Evolutionary conservation across 257 asterid species (phyloP), one percentile per base, ranked within the genome.

Genomic region (Handroanthus guayacan): DNA sequence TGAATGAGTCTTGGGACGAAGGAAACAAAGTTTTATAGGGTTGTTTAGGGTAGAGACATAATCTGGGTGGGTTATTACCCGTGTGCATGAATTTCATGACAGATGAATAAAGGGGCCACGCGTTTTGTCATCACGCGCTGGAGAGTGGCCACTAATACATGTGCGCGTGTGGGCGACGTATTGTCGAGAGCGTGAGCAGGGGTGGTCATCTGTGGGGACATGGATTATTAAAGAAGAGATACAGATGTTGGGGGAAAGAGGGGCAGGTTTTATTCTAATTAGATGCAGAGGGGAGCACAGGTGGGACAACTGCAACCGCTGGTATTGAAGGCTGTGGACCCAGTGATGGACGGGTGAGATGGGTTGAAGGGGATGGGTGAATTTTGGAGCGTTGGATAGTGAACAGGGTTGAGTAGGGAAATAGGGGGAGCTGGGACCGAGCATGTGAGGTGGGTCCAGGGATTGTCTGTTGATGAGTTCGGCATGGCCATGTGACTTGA

Each of bases 401-500:
- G 39, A 11, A 5, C 6, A 14, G 55, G 62, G 78, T 75, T 12
- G 63, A 57, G 80, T 77, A 13, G 48, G 65, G 25, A 62, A 62
- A 50, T 5, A 9, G 14, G 62, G 44, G 7, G 12, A 66, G 72
- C 0, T 14, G 18, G 61, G 31, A 16, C 66, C 73, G 37, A 7
- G 73, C 92, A 87, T 85, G 92, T 87, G 92, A 60, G 75, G 80
- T 25, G 85, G 93, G 89, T 20, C 83, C 78, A 11, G n/a, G 10
- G 8, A 4, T 3, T 81, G 89, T 89, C 92, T 90, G 87, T 16
- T 1, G 75, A 62, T 62, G 70, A 69, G 72, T 56, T 70, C 0
- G 75, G 80, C 80, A 62, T 64, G 78, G 80, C 69, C 86, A 87
- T 80, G 82, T 67, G 89, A 66, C 61, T 63, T 69, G 60, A 78